Evolutionary conservation across 805 yeast species (phyloP), one percentile per base, ranked within the genome.

Genomic region (Metschnikowia cerradonensis): DNA sequence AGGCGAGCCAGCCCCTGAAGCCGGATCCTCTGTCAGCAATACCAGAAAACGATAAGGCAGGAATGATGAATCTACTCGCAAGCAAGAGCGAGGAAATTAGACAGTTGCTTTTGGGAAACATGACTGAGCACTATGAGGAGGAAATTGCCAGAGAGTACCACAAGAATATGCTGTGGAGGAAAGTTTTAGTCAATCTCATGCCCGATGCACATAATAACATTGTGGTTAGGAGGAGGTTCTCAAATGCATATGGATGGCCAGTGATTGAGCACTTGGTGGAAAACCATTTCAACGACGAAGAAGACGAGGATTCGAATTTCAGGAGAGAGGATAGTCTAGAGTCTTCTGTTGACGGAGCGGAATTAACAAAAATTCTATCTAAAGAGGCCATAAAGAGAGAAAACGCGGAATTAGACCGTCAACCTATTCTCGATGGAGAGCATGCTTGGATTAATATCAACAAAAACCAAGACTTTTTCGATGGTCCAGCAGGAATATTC

Each of bases 171-270:
- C 67, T 81, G 14, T 92, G 99, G 99, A 73, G 97, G 41, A 92
- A 92, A 67, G 96, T 94, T 2, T 69, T 94, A 26, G 96, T 91
- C 1, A 82, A 82, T 40, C 70, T 94, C 55, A 80, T 83, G 56
- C 97, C 97, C 0, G 99, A 92, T 66, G 97, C 99, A 0, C 99
- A 92, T 63, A 92, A 92, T 61, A 92, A 90, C 61, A 90, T 94
- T 30, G 77, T 89, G 26, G 98, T 92, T 1, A 74, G 99, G 55
- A 76, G 99, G 57, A 71, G 88, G 54, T 94, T 88, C 72, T 85
- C 95, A 5, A 92, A 92, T 68, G 94, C 97, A 0, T 91, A 86
- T 68, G 99, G 99, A 1, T 90, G 97, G 94, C 89, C 88, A 0
- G 96, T 90, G 0, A 76, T 92, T n/a, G 86, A 84, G 41, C 96